Conservation (phyloP, 371 early-diverging fungal species). For the Lichtheimia hyalospora region DNA sequence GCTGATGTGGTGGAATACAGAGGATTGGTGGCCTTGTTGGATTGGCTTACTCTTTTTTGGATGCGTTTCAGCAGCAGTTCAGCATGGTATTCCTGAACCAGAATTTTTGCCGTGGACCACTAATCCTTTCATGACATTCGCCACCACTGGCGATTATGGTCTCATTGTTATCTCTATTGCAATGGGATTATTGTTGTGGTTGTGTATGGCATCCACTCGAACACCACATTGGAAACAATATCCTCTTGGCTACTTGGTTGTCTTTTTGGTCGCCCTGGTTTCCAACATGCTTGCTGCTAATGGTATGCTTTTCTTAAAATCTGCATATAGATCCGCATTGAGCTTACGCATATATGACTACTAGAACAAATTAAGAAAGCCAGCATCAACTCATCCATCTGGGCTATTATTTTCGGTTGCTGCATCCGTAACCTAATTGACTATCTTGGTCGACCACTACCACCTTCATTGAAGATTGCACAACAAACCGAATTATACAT, state of each 20-base stretch:
- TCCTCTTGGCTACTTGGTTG: constrained; percentile 46
- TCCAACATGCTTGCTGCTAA: constrained; percentile 62
- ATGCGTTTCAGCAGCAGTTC: constrained; percentile 47
- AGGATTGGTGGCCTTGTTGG: constrained; percentile 70
- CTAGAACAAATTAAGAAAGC: constrained; percentile 21
- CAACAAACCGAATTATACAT: constrained; percentile 65
- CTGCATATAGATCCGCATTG: background rate
- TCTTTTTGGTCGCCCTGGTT: constrained; percentile 50
- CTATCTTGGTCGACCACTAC: constrained; percentile 35
- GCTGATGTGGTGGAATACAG: constrained; percentile 64
- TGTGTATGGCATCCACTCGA: constrained; percentile 40
- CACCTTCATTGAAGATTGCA: constrained; percentile 57
- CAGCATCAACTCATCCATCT: constrained; percentile 60
- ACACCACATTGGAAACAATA: constrained; percentile 44
- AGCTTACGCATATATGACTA: background rate
- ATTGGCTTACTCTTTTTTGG: constrained; percentile 63
- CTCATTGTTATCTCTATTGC: constrained; percentile 51
- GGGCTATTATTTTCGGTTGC: constrained; percentile 64
- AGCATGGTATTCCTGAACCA: constrained; percentile 45
- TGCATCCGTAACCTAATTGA: constrained; percentile 47
- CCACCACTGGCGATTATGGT: constrained; percentile 38
- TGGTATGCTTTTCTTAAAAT: constrained; percentile 24
- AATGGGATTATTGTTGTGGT: constrained; percentile 53
- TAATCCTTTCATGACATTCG: constrained; percentile 59
- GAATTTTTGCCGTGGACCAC: constrained; percentile 47